Base-by-base conservation (phyloP, 441 rosid genomes). In the Pelargonium citronellum region DNA sequence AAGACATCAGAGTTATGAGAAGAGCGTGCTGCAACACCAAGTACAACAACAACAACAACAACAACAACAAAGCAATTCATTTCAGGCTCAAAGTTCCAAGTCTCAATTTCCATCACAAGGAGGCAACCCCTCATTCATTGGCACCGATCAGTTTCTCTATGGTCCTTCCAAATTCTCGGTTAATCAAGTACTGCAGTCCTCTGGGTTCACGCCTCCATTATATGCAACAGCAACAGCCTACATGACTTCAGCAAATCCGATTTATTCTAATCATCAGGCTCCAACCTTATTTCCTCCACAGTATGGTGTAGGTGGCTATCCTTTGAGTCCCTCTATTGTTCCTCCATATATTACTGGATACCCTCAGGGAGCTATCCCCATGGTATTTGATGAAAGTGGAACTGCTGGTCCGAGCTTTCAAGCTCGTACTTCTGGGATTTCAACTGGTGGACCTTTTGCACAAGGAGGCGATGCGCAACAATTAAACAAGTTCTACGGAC, bases 211-310 rank as follows among this genome's bases (percentile, higher is more conserved):
- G 4, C 86, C 85, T 67, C 79, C 77, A 19, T 68, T 79, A 4
- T 85, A 80, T 74, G 75, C 81, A 72, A 73, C 83, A 46, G 69
- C 79, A 24, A 75, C 84, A 22, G 76, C 82, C 39, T 69, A 83
- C 66, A 77, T 80, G 79, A 70, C 85, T 69, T 70, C 85, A 43
- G 81, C 83, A 68, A 78, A 73, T 78, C 81, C 81, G 66, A 73
- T 81, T 71, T 86, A 84, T 70, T 78, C 84, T 57, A 76, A 78
- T 72, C 75, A 81, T 49, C 79, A 79, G 75, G 77, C 72, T 30
- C 79, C 85, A 10, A 71, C 86, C 57, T 67, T 80, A 34, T 85
- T 78, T 76, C 69, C 86, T 74, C 86, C 86, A 22, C 92, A 78
- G 65, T 87, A 85, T 77, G 75, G 85, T 63, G 37, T 74, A 66